Conservation (phyloP, 2,329 filamentous ascomycete species). For the Botryotinia narcissicola region DNA sequence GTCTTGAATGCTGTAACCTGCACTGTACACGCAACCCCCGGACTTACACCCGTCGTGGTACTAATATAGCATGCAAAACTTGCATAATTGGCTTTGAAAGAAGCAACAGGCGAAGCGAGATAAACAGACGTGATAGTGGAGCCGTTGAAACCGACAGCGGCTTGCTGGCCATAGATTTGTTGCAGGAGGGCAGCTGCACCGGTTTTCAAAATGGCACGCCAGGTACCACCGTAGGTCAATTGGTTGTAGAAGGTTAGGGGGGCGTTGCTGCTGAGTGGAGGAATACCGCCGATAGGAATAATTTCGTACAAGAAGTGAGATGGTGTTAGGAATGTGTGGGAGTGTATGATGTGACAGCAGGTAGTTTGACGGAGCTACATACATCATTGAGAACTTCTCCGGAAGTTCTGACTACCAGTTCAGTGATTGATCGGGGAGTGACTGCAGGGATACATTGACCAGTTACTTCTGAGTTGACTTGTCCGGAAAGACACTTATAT, state of each 20-base stretch:
- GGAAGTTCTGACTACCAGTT: not conserved
- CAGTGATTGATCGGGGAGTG: not conserved
- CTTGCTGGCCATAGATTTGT: not conserved
- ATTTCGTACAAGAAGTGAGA: not conserved
- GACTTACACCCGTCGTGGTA: not conserved
- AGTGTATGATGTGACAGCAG: not conserved
- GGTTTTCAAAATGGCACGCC: not conserved
- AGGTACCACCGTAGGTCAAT: not conserved
- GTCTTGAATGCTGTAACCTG: not conserved
- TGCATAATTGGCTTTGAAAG: not conserved
- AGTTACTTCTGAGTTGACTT: too few relatives aligned
- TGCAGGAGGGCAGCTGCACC: not conserved
- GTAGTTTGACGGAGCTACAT: not conserved
- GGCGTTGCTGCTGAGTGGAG: not conserved
- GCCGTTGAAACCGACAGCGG: not conserved
- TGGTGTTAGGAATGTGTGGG: not conserved
- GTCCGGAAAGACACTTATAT: too few relatives aligned
- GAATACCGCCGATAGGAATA: not conserved
- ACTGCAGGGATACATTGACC: not conserved
- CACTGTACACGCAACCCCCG: not conserved
- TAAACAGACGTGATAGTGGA: not conserved
- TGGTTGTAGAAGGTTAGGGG: not conserved
- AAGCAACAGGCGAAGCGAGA: not conserved
- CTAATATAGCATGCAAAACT: not conserved
- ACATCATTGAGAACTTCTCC: constrained; percentile 4